Evolutionary conservation across 495 filamentous ascomycete genomes (phyloP), one percentile per base, ranked within the genome.

Genomic region (Tetracladium setigerum): DNA sequence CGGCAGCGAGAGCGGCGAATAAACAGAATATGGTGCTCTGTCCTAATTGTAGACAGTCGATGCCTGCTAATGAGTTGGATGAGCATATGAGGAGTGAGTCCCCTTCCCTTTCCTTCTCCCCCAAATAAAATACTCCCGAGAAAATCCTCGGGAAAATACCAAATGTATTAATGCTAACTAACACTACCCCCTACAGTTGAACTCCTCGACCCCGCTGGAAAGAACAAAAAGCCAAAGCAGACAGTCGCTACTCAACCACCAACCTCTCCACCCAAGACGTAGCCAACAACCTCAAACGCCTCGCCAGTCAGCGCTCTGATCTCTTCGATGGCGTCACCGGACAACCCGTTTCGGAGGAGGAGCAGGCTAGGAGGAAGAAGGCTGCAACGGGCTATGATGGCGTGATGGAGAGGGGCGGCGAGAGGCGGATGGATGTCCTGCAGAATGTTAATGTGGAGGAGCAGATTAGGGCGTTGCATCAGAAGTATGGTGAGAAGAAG

Each of bases 141-240:
- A n/a, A n/a, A n/a, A n/a, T n/a, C n/a, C n/a, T n/a, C n/a, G n/a
- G n/a, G n/a, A n/a, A n/a, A n/a, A n/a, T n/a, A n/a, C n/a, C n/a
- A n/a, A n/a, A n/a, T n/a, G 17, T 16, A 30, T n/a, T 38, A 52
- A 15, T 50, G n/a, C n/a, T n/a, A n/a, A n/a, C n/a, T 35, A 48
- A 57, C 42, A 10, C 31, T 16, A n/a, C n/a, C 22, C 16, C 6
- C 19, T 33, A 27, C 38, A 79, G 77, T 95, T 62, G 92, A 98
- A 64, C 76, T 97, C 12, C 80, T 98, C 41, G 92, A 97, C 61
- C 90, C 92, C 79, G 84, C 30, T 98, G 94, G 92, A 92, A 94
- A 64, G 89, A 96, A 61, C 89, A 97, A 62, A 85, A 86, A 43
- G 86, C 84, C 49, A 94, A 95, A 59, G 79, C 84, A 11, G 88